Base-by-base conservation (phyloP, 1,284 basidiomycete species). In the Trichosporon sp. region DNA sequence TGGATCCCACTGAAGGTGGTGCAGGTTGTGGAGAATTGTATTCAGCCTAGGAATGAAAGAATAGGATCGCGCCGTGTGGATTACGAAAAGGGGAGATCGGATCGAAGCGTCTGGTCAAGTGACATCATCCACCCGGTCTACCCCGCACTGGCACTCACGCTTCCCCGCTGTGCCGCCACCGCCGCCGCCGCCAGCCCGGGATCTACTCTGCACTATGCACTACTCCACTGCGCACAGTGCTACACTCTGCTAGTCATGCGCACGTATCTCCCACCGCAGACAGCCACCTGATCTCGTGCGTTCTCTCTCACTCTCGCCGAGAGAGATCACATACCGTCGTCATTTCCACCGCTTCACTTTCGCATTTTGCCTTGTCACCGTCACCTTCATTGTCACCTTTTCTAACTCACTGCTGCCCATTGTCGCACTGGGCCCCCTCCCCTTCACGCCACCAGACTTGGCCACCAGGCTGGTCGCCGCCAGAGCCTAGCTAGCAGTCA, bases 31-130 rank as follows among this genome's bases (percentile, higher is more conserved):
- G 26, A 26, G 37, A 43, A 43, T 43, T 43, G 40, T 43, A 43
- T 43, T 43, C 40, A 43, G 11, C 40, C 4, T 12, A 11, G 40
- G 11, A 43, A 46, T 46, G 43, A 46, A 46, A 46, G 43, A 46
- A 46, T 46, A 46, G 43, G 40, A 11, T 11, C 40, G 12, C 40
- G 43, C 14, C 19, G 8, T 5, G 51, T 54, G 51, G 51, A 54
- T 54, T 54, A 54, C 19, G 46, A 48, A 37, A 48, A 37, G 35
- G 35, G 35, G 35, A 37, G 35, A n/a, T 40, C 10, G 38, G 38
- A 40, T 40, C 38, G 59, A 32, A 61, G n/a, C 21, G n/a, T n/a
- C 63, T 19, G 37, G 32, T 64, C 63, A 64, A 19, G 35, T 64
- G 35, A 64, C 63, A 64, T 21, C 63, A 64, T 38, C 32, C 32